Base-by-base conservation (phyloP, 2,329 filamentous ascomycete species). In the Ceratocystis cacaofunesta region DNA sequence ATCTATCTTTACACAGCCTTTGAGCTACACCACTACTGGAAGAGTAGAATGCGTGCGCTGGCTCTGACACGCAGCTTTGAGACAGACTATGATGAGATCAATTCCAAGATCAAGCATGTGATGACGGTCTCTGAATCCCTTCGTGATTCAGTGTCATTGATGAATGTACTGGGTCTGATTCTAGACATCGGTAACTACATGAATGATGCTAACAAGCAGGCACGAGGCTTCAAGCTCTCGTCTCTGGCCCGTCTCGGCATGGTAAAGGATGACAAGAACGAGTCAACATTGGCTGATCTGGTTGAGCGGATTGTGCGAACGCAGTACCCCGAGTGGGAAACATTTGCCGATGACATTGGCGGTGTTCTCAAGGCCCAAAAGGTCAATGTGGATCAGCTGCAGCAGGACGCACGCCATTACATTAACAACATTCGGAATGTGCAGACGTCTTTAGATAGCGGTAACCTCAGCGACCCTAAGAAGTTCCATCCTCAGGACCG, bases 221-320 rank as follows among this genome's bases (percentile, higher is more conserved):
- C 94, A 3, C 89, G 88, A 66, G 94, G 94, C 68, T 99, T 99
- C 86, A 99, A 99, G 79, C 84, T 99, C 15, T 94, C 91, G 72
- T 96, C 94, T 5, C 85, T 99, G 61, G 89, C 90, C 32, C 86
- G 94, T 65, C 79, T 99, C 65, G 92, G 88, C 68, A 97, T 99
- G 92, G 90, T 97, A 72, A 99, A 99, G 78, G 94, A 99, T 73
- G 91, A 96, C 78, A 96, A 96, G 82, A 99, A 99, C 75, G 89
- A 97, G 75, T 92, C 90, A 1, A 96, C 91, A 0, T 88, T 99
- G 73, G 91, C 92, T 66, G 94, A 99, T 75, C 83, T 97, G 55
- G 91, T 99, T 55, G 94, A 99, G 76, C 88, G 92, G 70, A 96
- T 96, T 70, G 92, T 97, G 66, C 88, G 94, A 69, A 94, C 90